Conservation (phyloP, 805 yeast species). For the Candida cerambycidarum region DNA sequence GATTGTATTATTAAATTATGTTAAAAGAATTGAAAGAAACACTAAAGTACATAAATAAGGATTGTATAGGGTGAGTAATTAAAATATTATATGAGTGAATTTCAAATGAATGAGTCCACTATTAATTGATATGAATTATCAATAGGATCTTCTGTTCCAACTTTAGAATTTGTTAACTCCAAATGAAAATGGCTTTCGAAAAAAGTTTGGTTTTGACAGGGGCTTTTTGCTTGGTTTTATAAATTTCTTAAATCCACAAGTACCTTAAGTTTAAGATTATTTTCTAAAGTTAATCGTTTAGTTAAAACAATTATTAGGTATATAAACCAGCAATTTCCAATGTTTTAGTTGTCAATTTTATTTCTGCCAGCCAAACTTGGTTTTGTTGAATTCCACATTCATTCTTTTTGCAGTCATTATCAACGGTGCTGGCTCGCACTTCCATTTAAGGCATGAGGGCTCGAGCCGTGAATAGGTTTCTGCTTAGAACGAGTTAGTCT, state of each 20-base stretch:
- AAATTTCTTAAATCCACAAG: not conserved
- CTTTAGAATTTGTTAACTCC: not conserved
- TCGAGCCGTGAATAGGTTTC: too few relatives aligned
- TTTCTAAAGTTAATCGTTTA: slow-evolving; percentile 5
- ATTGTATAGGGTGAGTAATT: slow-evolving; percentile 26
- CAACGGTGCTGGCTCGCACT: slow-evolving; percentile 13
- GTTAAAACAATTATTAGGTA: slow-evolving; percentile 1
- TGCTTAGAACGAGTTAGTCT: too few relatives aligned
- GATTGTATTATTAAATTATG: not conserved
- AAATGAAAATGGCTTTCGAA: not conserved
- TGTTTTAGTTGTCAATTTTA: not conserved
- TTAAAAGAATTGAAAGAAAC: not conserved
- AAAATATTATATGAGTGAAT: slow-evolving; percentile 6
- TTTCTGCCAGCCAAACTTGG: not conserved
- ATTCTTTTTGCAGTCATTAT: slow-evolving; percentile 2
- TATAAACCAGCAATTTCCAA: slow-evolving; percentile 2
- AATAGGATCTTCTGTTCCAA: not conserved
- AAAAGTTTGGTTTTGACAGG: not conserved
- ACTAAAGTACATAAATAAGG: slow-evolving; percentile 13
- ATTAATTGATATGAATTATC: not conserved
- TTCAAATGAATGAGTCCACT: slow-evolving; percentile 18
- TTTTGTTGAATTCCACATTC: not conserved
- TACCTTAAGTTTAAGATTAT: slow-evolving; percentile 5
- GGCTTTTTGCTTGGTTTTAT: slow-evolving; percentile 7
- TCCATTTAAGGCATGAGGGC: slow-evolving; percentile 11